These are phyloP conservation scores for Wallacemonas collosoma DNA, from an alignment of 208 protist genomes.

Conservation along the genomic window DNA sequence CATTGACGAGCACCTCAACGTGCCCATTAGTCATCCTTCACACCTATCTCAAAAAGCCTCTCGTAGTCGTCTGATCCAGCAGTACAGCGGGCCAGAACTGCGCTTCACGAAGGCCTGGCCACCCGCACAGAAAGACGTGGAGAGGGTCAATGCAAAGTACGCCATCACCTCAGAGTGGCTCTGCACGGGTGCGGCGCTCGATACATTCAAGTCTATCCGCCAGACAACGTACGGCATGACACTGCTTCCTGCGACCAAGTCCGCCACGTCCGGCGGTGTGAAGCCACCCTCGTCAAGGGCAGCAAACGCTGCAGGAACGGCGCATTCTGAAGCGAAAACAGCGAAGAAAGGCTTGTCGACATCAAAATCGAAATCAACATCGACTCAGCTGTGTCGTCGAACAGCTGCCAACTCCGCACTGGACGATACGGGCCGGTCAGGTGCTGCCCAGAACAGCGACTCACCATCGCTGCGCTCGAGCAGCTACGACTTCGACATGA, in stretches of 20 bases:
- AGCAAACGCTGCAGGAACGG: too few relatives aligned
- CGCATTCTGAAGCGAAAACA: too few relatives aligned
- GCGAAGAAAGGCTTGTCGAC: too few relatives aligned
- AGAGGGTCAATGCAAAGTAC: constrained; percentile 4
- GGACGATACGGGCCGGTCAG: background rate
- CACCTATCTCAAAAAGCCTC: constrained; percentile 81
- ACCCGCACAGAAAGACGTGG: constrained; percentile 16
- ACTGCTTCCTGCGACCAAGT: background rate
- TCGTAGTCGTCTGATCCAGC: constrained; percentile 66
- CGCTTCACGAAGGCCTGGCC: constrained; percentile 49
- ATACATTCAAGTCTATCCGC: constrained; percentile 31
- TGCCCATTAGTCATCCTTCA: constrained; percentile 77
- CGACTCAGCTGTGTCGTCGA: too few relatives aligned
- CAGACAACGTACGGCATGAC: constrained; percentile 31
- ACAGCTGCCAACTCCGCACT: background rate
- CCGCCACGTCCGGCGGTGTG: background rate
- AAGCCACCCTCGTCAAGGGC: too few relatives aligned
- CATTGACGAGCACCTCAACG: constrained; percentile 76
- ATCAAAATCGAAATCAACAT: too few relatives aligned
- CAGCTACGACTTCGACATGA: constrained; percentile 34
- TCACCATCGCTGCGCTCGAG: background rate
- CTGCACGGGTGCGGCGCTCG: constrained; percentile 28
- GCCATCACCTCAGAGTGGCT: constrained; percentile 32
- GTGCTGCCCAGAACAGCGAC: background rate
- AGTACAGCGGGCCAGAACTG: constrained; percentile 71